Percentiles rank a stretch among this genome's conserved stretches.
Conservation (phyloP, 495 filamentous ascomycete species). For the Aspergillus hancockii region DNA sequence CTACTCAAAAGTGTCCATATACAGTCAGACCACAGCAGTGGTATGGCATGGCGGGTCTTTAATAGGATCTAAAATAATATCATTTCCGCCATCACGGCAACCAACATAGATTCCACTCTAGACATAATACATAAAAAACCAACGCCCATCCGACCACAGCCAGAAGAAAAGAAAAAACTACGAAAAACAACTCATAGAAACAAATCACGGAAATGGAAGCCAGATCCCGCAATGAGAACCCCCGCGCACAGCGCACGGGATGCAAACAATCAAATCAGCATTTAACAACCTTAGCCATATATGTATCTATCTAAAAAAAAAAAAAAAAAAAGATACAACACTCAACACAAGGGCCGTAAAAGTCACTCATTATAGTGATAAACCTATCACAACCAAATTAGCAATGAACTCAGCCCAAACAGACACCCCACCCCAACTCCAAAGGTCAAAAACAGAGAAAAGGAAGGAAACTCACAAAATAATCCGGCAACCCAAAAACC, state of each 20-base stretch:
- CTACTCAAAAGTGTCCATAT: slow-evolving; percentile 13
- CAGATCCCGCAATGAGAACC: neutral
- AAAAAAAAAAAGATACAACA: slow-evolving; percentile 2
- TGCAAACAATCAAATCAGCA: neutral
- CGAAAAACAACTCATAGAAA: neutral
- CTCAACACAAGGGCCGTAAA: too few species aligned
- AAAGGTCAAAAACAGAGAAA: slow-evolving; percentile 6
- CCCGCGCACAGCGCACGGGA: neutral
- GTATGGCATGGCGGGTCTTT: neutral
- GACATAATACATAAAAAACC: neutral
- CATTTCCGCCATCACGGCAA: neutral
- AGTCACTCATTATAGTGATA: slow-evolving; percentile 87
- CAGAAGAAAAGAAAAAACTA: neutral
- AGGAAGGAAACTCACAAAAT: slow-evolving; percentile 72
- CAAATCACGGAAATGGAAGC: neutral
- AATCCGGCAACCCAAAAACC: slow-evolving; percentile 86
- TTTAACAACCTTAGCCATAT: too few species aligned
- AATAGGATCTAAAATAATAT: neutral
- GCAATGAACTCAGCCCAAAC: neutral
- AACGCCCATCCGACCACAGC: neutral
- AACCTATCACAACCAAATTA: slow-evolving; percentile 53
- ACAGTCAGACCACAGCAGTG: slow-evolving; percentile 8
- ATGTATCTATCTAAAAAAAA: slow-evolving; percentile 3
- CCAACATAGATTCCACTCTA: neutral
- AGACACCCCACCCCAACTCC: neutral